Base-by-base conservation (phyloP, 345 rosid genomes). In the Lepidium didymum region DNA sequence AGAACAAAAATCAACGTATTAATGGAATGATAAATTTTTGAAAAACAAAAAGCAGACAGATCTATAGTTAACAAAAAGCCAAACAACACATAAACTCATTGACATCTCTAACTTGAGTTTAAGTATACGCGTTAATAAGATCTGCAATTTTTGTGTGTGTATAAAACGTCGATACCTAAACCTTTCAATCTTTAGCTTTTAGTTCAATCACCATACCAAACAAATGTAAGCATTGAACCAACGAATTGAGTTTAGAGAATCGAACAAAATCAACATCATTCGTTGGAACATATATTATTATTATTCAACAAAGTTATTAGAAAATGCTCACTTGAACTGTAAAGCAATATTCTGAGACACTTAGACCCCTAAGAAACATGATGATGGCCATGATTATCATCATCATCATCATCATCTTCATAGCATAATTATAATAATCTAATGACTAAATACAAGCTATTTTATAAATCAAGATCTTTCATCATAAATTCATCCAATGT, bases 401-500 rank as follows among this genome's bases (percentile, higher is more conserved):
- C 27, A 25, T 29, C 33, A 29, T 29, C 27, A 25, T 14, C 18
- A 62, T 62, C 16, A 62, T 25, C 63, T 15, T 44, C 31, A 38
- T 61, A 15, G 15, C 43, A 29, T 29, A 29, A 27, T 27, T 27
- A 5, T 1, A 5, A 71, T 45, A 5, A 71, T 45, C 14, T 55
- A 56, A 16, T 54, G 41, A 71, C 64, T 64, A 38, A 10, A 62
- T 40, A 31, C 5, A 65, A n/a, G 42, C 19, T 51, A 41, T 59
- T 58, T 60, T 59, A 74, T 35, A 67, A 56, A 49, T 73, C 71
- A 59, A 74, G 68, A 67, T 74, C 77, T 43, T 49, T 67, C 77
- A 74, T 74, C 68, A 74, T 67, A 60, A 67, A 74, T 51, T 74
- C 73, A 37, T 74, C 77, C 73, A 74, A 67, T 33, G 42, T 59